Evolutionary conservation across 495 filamentous ascomycete genomes (phyloP), one percentile per base, ranked within the genome.

Genomic region (Penicillium alfredii): DNA sequence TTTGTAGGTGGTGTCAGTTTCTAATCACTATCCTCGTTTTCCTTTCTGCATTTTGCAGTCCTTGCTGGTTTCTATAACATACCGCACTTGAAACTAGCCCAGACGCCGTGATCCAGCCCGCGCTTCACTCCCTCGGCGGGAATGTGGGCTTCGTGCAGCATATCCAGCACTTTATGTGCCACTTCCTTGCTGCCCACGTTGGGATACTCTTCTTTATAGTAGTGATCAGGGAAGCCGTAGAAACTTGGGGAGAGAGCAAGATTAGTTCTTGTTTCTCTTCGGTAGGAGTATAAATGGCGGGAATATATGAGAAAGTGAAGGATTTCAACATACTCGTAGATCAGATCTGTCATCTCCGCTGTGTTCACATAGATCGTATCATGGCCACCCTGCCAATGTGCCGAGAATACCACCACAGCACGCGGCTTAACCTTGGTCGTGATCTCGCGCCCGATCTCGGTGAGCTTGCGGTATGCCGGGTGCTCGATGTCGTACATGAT

Each of bases 401-500:
- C 87, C 8, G 84, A 89, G 58, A 94, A 86, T 8, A 94, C 85
- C 8, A 94, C 82, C 9, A 92, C 71, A 10, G 86, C 88, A 37
- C 77, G 80, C 12, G 86, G 86, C 52, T 84, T 83, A 20, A 90
- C 78, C 49, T 80, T 82, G 17, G 77, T 69, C 0, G 85, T 89
- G 51, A 94, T 93, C 49, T 93, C 86, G 6, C 57, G 67, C 17
- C 88, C 87, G 32, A 92, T 78, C 9, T 61, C 44, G 27, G 77
- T 72, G 5, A 94, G 72, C 35, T 82, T 60, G n/a, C 55, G 46
- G 51, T 88, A 88, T 33, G 77, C 86, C 4, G 84, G 85, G 58
- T 94, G 88, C 0, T 76, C 60, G 0, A 65, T 73, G 6, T 82
- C 66, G 47, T 85, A 86, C 69, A 89, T 86, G 34, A 88, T 68